Percentiles rank a stretch among this genome's conserved stretches.
phyloP scores from a whole-genome alignment of 1,284 basidiomycete genomes.

The Fomitopsis pinicola region DNA sequence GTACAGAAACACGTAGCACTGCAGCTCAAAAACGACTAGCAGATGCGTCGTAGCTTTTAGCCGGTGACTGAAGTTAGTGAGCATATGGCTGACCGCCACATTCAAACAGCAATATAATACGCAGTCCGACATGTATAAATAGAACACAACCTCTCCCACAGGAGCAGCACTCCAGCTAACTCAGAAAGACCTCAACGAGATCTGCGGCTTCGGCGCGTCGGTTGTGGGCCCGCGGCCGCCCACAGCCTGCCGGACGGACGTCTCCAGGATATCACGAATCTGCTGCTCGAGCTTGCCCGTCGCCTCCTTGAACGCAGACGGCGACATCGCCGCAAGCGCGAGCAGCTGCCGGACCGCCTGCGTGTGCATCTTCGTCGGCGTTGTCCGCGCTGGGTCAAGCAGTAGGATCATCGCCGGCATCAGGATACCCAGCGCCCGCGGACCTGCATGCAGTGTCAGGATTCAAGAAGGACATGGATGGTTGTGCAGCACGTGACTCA shows the following conservation, averaged over 20 bases:
- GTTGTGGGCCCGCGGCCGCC: conserved; percentile 34
- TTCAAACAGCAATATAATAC: neutral
- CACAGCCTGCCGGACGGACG: conserved; percentile 74
- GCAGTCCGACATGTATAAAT: neutral
- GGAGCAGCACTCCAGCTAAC: neutral
- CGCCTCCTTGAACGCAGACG: conserved; percentile 84
- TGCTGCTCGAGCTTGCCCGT: conserved; percentile 64
- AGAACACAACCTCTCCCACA: neutral
- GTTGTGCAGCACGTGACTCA: conserved; percentile 33
- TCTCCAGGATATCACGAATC: conserved; percentile 67
- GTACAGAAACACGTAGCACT: too few species aligned
- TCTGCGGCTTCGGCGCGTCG: conserved; percentile 61
- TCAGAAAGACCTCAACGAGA: conserved; percentile 73
- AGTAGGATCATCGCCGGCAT: conserved; percentile 78
- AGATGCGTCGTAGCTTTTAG: too few species aligned
- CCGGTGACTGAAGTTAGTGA: too few species aligned
- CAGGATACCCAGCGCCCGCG: conserved; percentile 70
- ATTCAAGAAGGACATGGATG: too few species aligned
- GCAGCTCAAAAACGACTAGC: too few species aligned
- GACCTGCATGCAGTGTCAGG: conserved; percentile 38
- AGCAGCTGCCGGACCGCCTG: conserved; percentile 76
- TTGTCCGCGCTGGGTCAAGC: conserved; percentile 50
- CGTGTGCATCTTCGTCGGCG: conserved; percentile 48
- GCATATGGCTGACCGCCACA: too few species aligned
- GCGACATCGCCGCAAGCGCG: conserved; percentile 69